Conservation (phyloP, 441 rosid species). For the Jatropha podagrica region DNA sequence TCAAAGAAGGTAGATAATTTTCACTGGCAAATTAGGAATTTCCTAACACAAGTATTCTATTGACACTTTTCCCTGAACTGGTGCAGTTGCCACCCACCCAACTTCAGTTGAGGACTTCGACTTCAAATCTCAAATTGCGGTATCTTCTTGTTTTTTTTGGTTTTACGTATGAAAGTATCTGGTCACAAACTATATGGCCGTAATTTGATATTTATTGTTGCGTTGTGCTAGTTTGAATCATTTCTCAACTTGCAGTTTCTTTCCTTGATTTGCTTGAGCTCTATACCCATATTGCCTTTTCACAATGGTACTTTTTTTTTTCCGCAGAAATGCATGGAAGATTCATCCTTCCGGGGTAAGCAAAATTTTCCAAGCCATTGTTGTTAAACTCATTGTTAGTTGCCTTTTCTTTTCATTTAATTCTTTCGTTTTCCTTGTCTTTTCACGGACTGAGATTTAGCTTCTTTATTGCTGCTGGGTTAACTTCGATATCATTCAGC, state of each 20-base stretch:
- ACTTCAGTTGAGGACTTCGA: slow-evolving; percentile 37
- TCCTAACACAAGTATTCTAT: slow-evolving; percentile 8
- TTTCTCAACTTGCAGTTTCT: slow-evolving; percentile 8
- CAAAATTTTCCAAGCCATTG: not conserved
- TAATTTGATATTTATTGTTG: not conserved
- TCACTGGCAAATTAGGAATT: slow-evolving; percentile 11
- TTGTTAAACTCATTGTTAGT: slow-evolving; percentile 6
- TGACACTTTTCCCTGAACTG: slow-evolving; percentile 25
- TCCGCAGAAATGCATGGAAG: slow-evolving; percentile 76
- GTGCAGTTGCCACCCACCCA: slow-evolving; percentile 39
- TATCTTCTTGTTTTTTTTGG: slow-evolving; percentile 25
- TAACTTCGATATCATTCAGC: not conserved
- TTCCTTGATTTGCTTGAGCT: not conserved
- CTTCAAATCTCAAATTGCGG: slow-evolving; percentile 77
- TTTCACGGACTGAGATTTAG: not conserved
- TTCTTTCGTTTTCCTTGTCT: not conserved
- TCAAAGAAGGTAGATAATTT: slow-evolving; percentile 45
- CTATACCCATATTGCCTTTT: not conserved
- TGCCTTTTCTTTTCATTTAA: not conserved
- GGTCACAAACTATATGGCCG: not conserved
- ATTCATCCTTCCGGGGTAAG: slow-evolving; percentile 80
- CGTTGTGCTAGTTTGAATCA: not conserved
- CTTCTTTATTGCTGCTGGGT: not conserved
- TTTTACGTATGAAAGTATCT: not conserved
- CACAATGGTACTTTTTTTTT: slow-evolving; percentile 21